Evolutionary conservation across 768 basidiomycete species (phyloP), one percentile per base, ranked within the genome.

Genomic region (Russula abietina): DNA sequence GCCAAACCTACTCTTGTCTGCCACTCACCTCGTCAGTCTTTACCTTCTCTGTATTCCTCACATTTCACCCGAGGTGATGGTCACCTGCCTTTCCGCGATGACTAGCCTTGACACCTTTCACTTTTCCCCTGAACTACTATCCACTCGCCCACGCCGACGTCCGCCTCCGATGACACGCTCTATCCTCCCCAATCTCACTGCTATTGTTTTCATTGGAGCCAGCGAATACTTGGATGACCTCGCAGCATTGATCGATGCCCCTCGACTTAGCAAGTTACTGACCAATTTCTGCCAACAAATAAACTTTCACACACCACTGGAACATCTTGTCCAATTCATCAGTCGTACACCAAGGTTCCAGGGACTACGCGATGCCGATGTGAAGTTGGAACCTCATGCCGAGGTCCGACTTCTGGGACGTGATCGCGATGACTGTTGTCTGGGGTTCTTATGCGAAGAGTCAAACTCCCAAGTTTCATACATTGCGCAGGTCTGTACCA

Each of bases 301-400:
- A 1, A 5, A 22, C 11, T 46, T 24, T 11, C n/a, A 46, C 11
- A 22, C 22, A 10, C 45, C 45, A 22, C n/a, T n/a, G n/a, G n/a
- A n/a, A n/a, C 10, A 5, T 0, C 45, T 46, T n/a, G 10, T n/a
- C 22, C 45, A n/a, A n/a, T 46, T 46, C 45, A 46, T 46, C n/a
- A 12, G 11, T 12, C 45, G 45, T 10, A 46, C 22, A 22, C n/a
- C 45, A 22, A 22, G 10, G 8, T 22, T 45, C 19, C 10, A 22
- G 9, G n/a, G 4, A 22, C 43, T 3, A n/a, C 1, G 22, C 11
- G n/a, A 43, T n/a, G 19, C n/a, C 8, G 0, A 3, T 5, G 19
- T 45, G n/a, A 0, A 0, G n/a, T 45, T 45, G 3, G 3, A n/a
- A 4, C 1, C 0, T 11, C 0, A 22, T 9, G n/a, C 3, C 3